A percentile compares a stretch with the other conserved stretches of the same genome.
Evolutionary conservation across 495 filamentous ascomycete genomes (phyloP).

Genomic region (Achaetomiella virescens): DNA sequence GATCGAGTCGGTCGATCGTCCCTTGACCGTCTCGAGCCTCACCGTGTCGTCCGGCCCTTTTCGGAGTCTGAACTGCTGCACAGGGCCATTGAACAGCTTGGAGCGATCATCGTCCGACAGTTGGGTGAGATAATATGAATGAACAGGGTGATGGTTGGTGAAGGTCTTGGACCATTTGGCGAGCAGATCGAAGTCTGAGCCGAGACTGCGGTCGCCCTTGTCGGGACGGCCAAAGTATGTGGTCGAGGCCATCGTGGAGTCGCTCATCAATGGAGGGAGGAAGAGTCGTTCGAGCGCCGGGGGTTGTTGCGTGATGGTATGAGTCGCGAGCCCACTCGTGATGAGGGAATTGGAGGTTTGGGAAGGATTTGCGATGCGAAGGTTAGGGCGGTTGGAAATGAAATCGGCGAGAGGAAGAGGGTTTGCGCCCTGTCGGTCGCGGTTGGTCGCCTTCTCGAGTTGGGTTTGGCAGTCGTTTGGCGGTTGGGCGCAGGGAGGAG

Average conservation of each 20-base stretch:
- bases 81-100: constrained; percentile 15
- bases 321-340: not conserved
- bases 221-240: constrained; percentile 20
- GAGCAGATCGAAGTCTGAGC: constrained; percentile 18
- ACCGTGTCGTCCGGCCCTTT: constrained; percentile 13
- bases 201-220: constrained; percentile 20
- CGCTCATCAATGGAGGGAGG: not conserved
- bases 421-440: not conserved
- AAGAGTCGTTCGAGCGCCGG: no score
- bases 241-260: constrained; percentile 2
- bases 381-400: not conserved
- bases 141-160: not conserved
- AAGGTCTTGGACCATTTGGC: constrained; percentile 20
- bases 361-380: not conserved
- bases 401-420: not conserved
- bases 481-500: not conserved
- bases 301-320: no score
- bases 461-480: not conserved
- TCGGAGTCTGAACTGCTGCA: constrained; percentile 10
- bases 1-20: constrained; percentile 6
- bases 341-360: not conserved
- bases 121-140: constrained; percentile 13
- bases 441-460: not conserved
- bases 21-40: constrained; percentile 11
- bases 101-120: constrained; percentile 19